Conservation (phyloP, 306 rosid species). For the Cajanus cajan region DNA sequence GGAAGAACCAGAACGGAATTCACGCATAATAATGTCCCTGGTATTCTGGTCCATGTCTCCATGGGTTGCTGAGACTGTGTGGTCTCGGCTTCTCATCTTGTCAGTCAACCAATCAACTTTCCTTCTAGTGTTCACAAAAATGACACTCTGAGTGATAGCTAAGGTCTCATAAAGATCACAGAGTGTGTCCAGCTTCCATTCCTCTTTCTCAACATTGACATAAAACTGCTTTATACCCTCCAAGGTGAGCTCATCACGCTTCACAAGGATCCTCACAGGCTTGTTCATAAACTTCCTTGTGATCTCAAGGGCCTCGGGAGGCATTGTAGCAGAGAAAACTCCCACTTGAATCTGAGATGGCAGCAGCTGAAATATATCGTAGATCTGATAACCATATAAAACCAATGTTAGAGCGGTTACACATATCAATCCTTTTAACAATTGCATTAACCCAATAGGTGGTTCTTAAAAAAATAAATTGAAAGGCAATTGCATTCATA, state of each 20-base stretch:
- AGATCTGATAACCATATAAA: slow-evolving; percentile 50
- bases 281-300: slow-evolving; percentile 83
- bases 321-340: slow-evolving; percentile 86
- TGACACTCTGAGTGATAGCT: slow-evolving; percentile 84
- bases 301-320: slow-evolving; percentile 88
- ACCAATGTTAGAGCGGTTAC: neutral
- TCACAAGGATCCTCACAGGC: slow-evolving; percentile 87
- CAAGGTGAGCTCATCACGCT: slow-evolving; percentile 85
- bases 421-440: neutral
- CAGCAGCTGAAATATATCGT: slow-evolving; percentile 79
- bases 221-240: slow-evolving; percentile 80
- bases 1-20: slow-evolving; percentile 80
- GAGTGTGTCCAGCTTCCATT: slow-evolving; percentile 78
- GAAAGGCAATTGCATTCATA: neutral
- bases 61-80: slow-evolving; percentile 82
- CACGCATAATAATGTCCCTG: slow-evolving; percentile 86
- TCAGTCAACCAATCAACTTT: slow-evolving; percentile 91
- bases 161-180: slow-evolving; percentile 76
- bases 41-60: slow-evolving; percentile 94
- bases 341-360: slow-evolving; percentile 78
- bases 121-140: slow-evolving; percentile 80
- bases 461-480: neutral
- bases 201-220: slow-evolving; percentile 76
- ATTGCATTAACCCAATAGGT: neutral
- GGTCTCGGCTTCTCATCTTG: slow-evolving; percentile 85